These are phyloP conservation scores for Penicillium frequentans DNA, from an alignment of 2,329 filamentous ascomycete species.

Conservation along the genomic window DNA sequence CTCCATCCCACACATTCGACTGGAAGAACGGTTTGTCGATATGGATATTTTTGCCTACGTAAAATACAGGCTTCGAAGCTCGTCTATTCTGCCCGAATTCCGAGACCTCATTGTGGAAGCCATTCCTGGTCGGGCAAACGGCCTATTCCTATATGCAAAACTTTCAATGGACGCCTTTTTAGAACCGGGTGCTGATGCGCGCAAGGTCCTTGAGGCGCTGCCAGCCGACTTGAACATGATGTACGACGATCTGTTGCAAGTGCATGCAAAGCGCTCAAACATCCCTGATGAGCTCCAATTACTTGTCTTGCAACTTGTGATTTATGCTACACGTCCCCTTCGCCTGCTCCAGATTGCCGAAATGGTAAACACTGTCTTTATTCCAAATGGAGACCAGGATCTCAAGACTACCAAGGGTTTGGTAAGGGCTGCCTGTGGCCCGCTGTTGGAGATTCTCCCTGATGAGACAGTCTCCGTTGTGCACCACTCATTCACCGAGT, in stretches of 20 bases:
- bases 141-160: conserved; percentile 42
- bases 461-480: conserved; percentile 49
- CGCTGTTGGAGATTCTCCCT: conserved; percentile 46
- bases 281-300: conserved; percentile 34
- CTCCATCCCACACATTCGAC: conserved; percentile 9
- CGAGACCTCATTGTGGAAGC: conserved; percentile 9
- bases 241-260: conserved; percentile 40
- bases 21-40: conserved; percentile 35
- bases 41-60: conserved; percentile 45
- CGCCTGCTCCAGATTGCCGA: conserved; percentile 45
- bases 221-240: conserved; percentile 41
- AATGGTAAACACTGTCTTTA: conserved; percentile 12
- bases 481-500: conserved; percentile 53
- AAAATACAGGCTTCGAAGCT: conserved; percentile 18
- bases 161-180: conserved; percentile 39
- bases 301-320: conserved; percentile 43
- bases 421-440: conserved; percentile 36
- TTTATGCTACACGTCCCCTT: conserved; percentile 44
- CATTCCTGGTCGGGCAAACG: conserved; percentile 40
- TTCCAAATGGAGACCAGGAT: neutral
- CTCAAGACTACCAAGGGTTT: neutral
- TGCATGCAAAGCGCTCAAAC: conserved; percentile 37
- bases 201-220: conserved; percentile 30
- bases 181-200: conserved; percentile 19
- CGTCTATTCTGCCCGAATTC: neutral